Evolutionary conservation across 2,329 filamentous ascomycete species (phyloP).

Genomic region (Seiridium cupressi): DNA sequence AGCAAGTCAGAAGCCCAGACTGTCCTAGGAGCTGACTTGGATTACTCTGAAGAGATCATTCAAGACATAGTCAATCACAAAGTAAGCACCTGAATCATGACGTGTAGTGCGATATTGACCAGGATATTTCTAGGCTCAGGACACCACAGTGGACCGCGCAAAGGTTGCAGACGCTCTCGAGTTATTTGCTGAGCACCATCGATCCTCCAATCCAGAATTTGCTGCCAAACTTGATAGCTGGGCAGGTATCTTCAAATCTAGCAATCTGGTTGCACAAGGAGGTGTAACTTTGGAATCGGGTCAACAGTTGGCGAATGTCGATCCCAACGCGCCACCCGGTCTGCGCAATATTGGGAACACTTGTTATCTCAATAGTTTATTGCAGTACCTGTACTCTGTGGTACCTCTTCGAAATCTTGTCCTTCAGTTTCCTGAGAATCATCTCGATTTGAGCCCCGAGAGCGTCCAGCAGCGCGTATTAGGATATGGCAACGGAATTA

Average conservation of each 20-base stretch:
- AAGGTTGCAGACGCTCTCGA: slow-evolving; percentile 24
- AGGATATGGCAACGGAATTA: slow-evolving; percentile 50
- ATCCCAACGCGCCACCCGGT: slow-evolving; percentile 71
- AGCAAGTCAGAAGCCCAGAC: not conserved
- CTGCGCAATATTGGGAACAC: slow-evolving; percentile 95
- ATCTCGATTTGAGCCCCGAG: slow-evolving; percentile 65
- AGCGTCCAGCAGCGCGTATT: slow-evolving; percentile 67
- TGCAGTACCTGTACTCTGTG: slow-evolving; percentile 94
- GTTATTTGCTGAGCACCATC: slow-evolving; percentile 23
- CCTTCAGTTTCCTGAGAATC: slow-evolving; percentile 69
- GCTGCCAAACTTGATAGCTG: slow-evolving; percentile 20
- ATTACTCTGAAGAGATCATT: slow-evolving; percentile 24
- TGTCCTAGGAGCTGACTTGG: slow-evolving; percentile 19
- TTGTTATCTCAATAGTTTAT: slow-evolving; percentile 93
- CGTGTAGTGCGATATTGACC: not conserved
- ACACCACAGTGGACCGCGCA: slow-evolving; percentile 13
- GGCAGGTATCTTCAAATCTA: slow-evolving; percentile 20
- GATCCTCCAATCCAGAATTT: slow-evolving; percentile 15
- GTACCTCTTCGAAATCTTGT: slow-evolving; percentile 79
- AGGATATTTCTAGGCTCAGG: slow-evolving; percentile 4
- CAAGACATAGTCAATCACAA: slow-evolving; percentile 20
- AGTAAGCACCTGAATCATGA: slow-evolving; percentile 14
- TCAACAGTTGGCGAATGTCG: slow-evolving; percentile 12
- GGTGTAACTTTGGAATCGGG: not conserved
- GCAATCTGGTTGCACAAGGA: not conserved